These are phyloP conservation scores for Blumeriella jaapii DNA, from an alignment of 2,329 filamentous ascomycete genomes.

Conservation along the genomic window DNA sequence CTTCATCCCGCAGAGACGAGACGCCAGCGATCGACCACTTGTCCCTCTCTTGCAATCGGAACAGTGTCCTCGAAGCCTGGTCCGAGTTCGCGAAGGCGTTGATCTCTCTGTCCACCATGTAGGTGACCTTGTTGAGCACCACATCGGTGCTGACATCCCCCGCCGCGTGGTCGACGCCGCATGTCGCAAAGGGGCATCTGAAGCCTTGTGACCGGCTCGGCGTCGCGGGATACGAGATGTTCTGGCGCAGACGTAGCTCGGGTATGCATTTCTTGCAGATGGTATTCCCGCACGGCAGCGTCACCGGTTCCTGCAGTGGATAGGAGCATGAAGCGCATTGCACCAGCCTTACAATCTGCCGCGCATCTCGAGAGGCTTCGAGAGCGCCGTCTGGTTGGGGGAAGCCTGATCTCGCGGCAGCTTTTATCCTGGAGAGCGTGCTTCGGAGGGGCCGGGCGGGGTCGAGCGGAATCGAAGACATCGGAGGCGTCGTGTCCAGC, in stretches of 20 bases:
- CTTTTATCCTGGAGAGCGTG: conserved; percentile 6
- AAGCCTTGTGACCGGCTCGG: conserved; percentile 59
- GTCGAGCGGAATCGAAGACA: conserved; percentile 18
- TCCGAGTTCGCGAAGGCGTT: conserved; percentile 28
- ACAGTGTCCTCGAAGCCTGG: conserved; percentile 30
- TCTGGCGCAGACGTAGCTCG: conserved; percentile 46
- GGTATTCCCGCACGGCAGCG: conserved; percentile 70
- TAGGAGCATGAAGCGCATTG: conserved; percentile 64
- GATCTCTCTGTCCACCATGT: conserved; percentile 45
- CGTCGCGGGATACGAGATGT: conserved; percentile 67
- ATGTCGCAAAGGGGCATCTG: conserved; percentile 58
- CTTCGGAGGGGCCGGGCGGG: conserved; percentile 12
- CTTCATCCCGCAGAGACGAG: conserved; percentile 30
- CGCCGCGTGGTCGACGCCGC: conserved; percentile 58
- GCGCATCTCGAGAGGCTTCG: conserved; percentile 41
- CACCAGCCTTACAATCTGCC: conserved; percentile 58
- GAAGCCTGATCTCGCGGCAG: neutral
- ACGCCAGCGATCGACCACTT: conserved; percentile 33
- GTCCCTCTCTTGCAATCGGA: conserved; percentile 31
- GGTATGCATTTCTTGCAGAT: conserved; percentile 70
- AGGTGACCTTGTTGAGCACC: conserved; percentile 59
- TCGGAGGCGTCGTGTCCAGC: conserved; percentile 13
- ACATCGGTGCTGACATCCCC: conserved; percentile 72
- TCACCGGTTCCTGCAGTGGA: conserved; percentile 56
- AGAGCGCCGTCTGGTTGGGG: conserved; percentile 24